Percentiles rank a stretch among this genome's conserved stretches.
Evolutionary conservation across 495 filamentous ascomycete genomes (phyloP).

Genomic region (Penicillium waksmanii): DNA sequence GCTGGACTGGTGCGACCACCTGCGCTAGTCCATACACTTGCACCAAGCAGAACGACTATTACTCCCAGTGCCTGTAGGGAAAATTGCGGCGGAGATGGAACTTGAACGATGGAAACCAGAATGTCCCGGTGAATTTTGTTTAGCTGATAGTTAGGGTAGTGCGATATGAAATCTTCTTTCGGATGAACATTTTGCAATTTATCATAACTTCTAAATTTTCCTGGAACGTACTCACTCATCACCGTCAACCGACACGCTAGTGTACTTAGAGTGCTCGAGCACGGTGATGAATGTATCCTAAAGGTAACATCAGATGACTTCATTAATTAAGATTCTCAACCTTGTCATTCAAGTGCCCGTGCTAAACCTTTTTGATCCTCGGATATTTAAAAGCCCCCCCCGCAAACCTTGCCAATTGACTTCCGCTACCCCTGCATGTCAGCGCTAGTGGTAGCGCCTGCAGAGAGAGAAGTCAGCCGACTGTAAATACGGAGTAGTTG

Average conservation of each 20-base stretch:
- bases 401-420: neutral
- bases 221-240: too few species aligned
- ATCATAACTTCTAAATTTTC: too few species aligned
- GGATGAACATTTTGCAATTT: neutral
- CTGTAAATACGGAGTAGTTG: too few species aligned
- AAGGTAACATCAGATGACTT: too few species aligned
- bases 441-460: slow-evolving; percentile 4
- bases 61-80: slow-evolving; percentile 49
- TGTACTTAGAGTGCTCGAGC: too few species aligned
- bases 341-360: neutral
- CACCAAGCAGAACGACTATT: slow-evolving; percentile 42
- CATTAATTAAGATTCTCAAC: too few species aligned
- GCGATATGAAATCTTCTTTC: too few species aligned
- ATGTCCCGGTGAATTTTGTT: neutral
- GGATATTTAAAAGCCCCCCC: neutral
- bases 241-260: too few species aligned
- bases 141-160: neutral
- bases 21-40: slow-evolving; percentile 48
- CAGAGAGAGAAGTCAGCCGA: neutral
- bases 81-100: neutral
- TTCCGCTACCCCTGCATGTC: neutral
- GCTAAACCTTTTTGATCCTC: neutral
- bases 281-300: too few species aligned
- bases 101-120: neutral
- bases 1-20: slow-evolving; percentile 52